Evolutionary conservation across 2,329 filamentous ascomycete genomes (phyloP).

Genomic region (Aspergillus ustus): DNA sequence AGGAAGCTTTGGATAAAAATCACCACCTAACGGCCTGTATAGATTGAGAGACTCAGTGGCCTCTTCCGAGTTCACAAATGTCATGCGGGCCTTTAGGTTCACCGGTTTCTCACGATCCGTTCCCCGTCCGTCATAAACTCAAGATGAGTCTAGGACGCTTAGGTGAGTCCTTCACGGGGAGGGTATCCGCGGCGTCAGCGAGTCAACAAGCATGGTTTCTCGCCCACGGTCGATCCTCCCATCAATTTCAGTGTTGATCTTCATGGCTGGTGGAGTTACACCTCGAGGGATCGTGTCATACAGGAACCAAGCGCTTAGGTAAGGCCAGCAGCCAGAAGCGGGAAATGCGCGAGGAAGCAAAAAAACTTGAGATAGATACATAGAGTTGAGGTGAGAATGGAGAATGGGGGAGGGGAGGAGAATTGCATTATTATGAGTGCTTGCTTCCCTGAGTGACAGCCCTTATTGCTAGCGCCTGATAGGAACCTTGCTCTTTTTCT

Average conservation of each 20-base stretch:
- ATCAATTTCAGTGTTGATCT: slow-evolving; percentile 11
- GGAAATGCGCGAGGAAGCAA: slow-evolving; percentile 8
- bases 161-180: slow-evolving; percentile 5
- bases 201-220: slow-evolving; percentile 12
- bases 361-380: neutral
- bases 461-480: neutral
- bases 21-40: neutral
- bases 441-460: neutral
- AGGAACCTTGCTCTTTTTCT: neutral
- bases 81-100: slow-evolving; percentile 41
- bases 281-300: slow-evolving; percentile 19
- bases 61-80: slow-evolving; percentile 29
- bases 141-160: slow-evolving; percentile 24
- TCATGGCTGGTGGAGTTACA: slow-evolving; percentile 13
- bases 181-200: slow-evolving; percentile 3
- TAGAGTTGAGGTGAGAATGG: neutral
- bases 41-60: slow-evolving; percentile 6
- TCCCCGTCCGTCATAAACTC: slow-evolving; percentile 27
- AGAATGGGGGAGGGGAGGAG: neutral
- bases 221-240: slow-evolving; percentile 18
- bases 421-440: slow-evolving; percentile 9
- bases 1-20: neutral
- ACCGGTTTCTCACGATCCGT: slow-evolving; percentile 39
- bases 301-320: slow-evolving; percentile 8
- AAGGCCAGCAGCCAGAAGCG: slow-evolving; percentile 4